phyloP scores from a whole-genome alignment of 306 rosid species.

The Canavalia ensiformis region DNA sequence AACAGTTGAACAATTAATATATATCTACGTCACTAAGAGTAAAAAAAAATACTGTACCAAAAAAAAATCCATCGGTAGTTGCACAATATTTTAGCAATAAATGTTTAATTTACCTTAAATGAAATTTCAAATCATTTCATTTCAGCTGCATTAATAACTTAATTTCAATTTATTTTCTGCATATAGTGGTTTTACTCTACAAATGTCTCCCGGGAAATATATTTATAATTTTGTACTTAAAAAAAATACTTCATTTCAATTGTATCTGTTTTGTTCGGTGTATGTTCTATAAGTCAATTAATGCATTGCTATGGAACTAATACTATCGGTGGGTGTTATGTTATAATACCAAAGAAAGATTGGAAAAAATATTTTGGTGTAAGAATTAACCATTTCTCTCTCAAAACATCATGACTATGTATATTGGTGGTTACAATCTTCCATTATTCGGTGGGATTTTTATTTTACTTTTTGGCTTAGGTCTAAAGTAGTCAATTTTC shows the following conservation, averaged over 20 bases:
- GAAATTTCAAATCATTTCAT: not conserved
- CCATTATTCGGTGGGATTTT: conserved; percentile 8
- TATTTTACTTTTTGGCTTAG: conserved; percentile 26
- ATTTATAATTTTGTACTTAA: too few species aligned
- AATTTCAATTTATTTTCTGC: too few species aligned
- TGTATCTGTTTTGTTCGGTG: conserved; percentile 10
- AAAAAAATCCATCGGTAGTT: not conserved
- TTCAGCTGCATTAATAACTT: not conserved
- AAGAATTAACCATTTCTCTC: not conserved
- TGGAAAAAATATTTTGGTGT: too few species aligned
- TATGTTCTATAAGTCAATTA: not conserved
- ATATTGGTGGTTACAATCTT: not conserved
- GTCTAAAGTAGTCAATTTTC: conserved; percentile 37
- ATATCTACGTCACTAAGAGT: conserved; percentile 1
- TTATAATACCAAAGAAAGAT: too few species aligned
- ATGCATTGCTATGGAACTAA: not conserved
- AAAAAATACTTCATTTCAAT: too few species aligned
- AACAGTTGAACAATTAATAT: conserved; percentile 20
- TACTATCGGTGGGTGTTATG: not conserved
- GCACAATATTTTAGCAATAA: not conserved
- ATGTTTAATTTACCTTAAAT: conserved; percentile 10
- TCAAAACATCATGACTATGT: not conserved
- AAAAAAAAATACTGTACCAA: not conserved
- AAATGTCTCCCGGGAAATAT: too few species aligned
- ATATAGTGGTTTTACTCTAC: too few species aligned